phyloP scores from a whole-genome alignment of 2,329 filamentous ascomycete species.

The Clonostachys byssicola region DNA sequence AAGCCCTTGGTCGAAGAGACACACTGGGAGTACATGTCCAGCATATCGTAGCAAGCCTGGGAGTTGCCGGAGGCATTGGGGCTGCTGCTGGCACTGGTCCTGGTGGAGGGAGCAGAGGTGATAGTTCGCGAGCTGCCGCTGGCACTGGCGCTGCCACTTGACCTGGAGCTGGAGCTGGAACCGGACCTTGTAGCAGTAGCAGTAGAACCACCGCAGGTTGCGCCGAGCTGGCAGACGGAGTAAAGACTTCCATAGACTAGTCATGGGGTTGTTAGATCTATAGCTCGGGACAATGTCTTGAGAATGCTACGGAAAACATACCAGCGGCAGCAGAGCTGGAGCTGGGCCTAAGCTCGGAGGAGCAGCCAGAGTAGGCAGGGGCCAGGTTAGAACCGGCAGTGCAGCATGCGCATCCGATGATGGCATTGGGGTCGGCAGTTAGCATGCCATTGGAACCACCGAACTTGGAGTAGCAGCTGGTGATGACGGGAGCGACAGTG shows the following conservation, averaged over 20 bases:
- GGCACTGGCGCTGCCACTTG: no score
- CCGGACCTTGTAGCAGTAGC: not conserved
- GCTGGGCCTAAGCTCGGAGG: constrained; percentile 12
- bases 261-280: constrained; percentile 11
- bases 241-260: constrained; percentile 3
- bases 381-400: constrained; percentile 10
- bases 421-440: constrained; percentile 11
- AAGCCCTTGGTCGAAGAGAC: constrained; percentile 13
- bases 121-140: constrained; percentile 1
- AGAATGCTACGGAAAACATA: no score
- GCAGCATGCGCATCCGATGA: constrained; percentile 22
- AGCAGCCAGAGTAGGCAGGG: constrained; percentile 18
- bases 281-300: constrained; percentile 4
- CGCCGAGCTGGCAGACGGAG: not conserved
- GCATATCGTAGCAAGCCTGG: constrained; percentile 17
- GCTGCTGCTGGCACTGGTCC: no score
- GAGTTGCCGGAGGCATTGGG: constrained; percentile 11
- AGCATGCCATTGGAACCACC: constrained; percentile 14
- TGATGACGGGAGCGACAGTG: constrained; percentile 9
- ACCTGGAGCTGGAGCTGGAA: no score
- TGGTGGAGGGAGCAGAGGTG: not conserved
- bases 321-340: no score
- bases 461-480: constrained; percentile 12
- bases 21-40: constrained; percentile 17
- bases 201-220: not conserved